These are phyloP conservation scores for Fusarium poae DNA, from an alignment of 2,329 filamentous ascomycete genomes.

Conservation along the genomic window DNA sequence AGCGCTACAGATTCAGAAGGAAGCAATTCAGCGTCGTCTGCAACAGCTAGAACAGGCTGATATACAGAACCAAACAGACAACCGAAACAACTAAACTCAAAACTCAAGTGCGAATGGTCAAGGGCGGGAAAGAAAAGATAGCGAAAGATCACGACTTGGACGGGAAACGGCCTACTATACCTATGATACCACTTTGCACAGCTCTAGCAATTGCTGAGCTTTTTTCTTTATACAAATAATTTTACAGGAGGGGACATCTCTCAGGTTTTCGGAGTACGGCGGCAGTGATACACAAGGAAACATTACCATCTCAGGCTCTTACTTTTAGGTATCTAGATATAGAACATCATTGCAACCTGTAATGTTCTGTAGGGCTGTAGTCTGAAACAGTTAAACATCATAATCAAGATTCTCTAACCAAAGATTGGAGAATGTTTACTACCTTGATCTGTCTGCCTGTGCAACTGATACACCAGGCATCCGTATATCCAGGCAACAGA, in stretches of 20 bases:
- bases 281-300: conserved; percentile 2
- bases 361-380: not conserved
- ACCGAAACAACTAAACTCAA: conserved; percentile 6
- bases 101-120: conserved; percentile 13
- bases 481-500: not conserved
- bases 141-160: conserved; percentile 37
- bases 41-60: conserved; percentile 52
- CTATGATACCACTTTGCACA: conserved; percentile 52
- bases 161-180: conserved; percentile 44
- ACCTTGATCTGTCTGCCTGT: not conserved
- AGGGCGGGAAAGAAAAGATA: conserved; percentile 17
- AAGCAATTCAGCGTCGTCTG: conserved; percentile 53
- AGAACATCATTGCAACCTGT: not conserved
- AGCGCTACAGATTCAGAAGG: conserved; percentile 53
- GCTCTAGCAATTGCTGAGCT: conserved; percentile 36
- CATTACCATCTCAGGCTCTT: not conserved
- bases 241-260: conserved; percentile 18
- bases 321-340: conserved; percentile 3
- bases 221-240: conserved; percentile 32
- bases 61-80: conserved; percentile 28
- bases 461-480: not conserved
- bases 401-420: not conserved
- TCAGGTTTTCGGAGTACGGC: conserved; percentile 19
- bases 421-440: not conserved
- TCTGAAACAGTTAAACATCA: not conserved